A percentile compares a stretch with the other conserved stretches of the same genome.
These are phyloP conservation scores for Geopyxis carbonaria DNA, from an alignment of 495 filamentous ascomycete genomes.

Conservation along the genomic window DNA sequence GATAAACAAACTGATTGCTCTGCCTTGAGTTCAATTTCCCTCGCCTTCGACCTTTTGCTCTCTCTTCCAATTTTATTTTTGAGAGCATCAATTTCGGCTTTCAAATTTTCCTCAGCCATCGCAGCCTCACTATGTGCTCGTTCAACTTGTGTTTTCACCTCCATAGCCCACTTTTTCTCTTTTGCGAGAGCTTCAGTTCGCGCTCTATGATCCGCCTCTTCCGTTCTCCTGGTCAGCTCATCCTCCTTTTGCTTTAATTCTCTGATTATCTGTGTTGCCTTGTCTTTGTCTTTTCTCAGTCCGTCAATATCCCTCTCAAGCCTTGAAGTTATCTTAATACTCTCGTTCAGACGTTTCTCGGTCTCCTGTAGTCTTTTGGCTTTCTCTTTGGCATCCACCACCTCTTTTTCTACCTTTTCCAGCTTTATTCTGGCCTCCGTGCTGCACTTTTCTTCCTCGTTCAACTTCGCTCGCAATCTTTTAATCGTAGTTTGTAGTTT, in stretches of 20 bases:
- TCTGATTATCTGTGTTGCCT: constrained; percentile 45
- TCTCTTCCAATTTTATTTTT: constrained; percentile 58
- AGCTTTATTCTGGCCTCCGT: constrained; percentile 45
- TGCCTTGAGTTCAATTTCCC: constrained; percentile 63
- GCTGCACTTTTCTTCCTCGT: constrained; percentile 41
- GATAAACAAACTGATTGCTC: constrained; percentile 44
- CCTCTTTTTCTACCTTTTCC: constrained; percentile 50
- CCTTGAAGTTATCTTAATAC: constrained; percentile 45
- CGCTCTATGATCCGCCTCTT: constrained; percentile 48
- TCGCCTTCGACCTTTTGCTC: constrained; percentile 47
- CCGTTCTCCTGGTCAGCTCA: constrained; percentile 47
- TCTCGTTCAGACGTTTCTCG: constrained; percentile 48
- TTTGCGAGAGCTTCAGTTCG: constrained; percentile 52
- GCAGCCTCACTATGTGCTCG: constrained; percentile 60
- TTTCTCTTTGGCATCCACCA: constrained; percentile 39
- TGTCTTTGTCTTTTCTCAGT: constrained; percentile 46
- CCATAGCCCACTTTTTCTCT: constrained; percentile 45
- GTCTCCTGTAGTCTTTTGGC: constrained; percentile 47
- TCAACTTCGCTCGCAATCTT: constrained; percentile 49
- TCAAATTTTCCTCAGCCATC: constrained; percentile 49
- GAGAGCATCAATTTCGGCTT: constrained; percentile 49
- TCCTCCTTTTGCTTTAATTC: constrained; percentile 55
- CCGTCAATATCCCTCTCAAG: constrained; percentile 53
- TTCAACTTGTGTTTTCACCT: constrained; percentile 58
- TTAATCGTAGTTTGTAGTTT: constrained; percentile 68